A percentile compares a stretch with the other conserved stretches of the same genome.
Evolutionary conservation across 1,284 basidiomycete genomes (phyloP).

Genomic region (Pholiota adiposa): DNA sequence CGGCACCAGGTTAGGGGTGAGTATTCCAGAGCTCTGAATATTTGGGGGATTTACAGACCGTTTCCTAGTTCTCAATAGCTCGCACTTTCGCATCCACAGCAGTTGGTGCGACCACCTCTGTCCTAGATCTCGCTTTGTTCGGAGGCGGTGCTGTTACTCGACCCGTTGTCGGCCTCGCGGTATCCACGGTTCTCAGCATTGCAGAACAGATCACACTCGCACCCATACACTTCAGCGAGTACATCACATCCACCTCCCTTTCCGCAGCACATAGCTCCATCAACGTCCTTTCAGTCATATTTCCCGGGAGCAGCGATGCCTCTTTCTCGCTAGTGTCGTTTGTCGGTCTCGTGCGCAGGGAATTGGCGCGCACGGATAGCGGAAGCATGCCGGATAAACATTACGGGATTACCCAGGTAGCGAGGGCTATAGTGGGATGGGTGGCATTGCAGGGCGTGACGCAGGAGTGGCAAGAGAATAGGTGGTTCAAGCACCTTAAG

Average conservation of each 20-base stretch:
- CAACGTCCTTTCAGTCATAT: constrained; percentile 70
- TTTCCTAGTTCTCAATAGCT: constrained; percentile 67
- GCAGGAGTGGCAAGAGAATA: constrained; percentile 73
- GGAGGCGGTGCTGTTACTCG: constrained; percentile 61
- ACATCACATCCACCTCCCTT: constrained; percentile 75
- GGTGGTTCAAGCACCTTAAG: constrained; percentile 64
- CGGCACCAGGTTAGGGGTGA: constrained; percentile 69
- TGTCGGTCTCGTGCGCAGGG: constrained; percentile 69
- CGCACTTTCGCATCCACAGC: constrained; percentile 62
- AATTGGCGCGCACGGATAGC: constrained; percentile 63
- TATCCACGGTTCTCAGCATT: constrained; percentile 64
- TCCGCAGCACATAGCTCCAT: constrained; percentile 74
- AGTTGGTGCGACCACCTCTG: constrained; percentile 57
- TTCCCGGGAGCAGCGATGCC: constrained; percentile 76
- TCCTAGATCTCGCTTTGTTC: constrained; percentile 66
- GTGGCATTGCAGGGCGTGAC: constrained; percentile 78
- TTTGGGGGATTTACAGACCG: not conserved
- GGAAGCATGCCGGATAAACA: constrained; percentile 61
- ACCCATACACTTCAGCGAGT: constrained; percentile 74
- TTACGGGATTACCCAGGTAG: constrained; percentile 66
- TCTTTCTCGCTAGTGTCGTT: constrained; percentile 81
- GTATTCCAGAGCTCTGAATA: constrained; percentile 22
- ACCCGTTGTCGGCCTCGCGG: constrained; percentile 57
- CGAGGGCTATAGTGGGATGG: constrained; percentile 75
- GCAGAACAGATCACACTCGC: constrained; percentile 73